These are phyloP conservation scores for Tetraselmis striata DNA, from an alignment of 139 green algal genomes.

Conservation along the genomic window DNA sequence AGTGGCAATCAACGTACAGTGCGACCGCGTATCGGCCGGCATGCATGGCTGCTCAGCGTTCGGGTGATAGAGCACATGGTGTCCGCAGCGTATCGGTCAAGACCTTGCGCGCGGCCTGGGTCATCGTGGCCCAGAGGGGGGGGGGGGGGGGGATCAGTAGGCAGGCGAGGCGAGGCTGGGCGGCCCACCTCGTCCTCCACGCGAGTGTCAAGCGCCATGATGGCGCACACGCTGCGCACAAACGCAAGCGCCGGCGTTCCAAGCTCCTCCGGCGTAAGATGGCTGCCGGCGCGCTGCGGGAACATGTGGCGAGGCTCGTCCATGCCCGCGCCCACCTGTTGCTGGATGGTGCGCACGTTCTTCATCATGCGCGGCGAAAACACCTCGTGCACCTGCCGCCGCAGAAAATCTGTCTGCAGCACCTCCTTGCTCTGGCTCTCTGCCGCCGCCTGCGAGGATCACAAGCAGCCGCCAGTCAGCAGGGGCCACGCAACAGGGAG, in stretches of 20 bases:
- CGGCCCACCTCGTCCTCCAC: constrained; percentile 46
- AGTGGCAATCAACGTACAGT: no score
- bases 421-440: not conserved
- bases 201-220: constrained; percentile 66
- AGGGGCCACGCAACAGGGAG: constrained; percentile 12
- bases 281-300: constrained; percentile 66
- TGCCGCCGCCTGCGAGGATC: constrained; percentile 5
- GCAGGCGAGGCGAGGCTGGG: no score
- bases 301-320: constrained; percentile 56
- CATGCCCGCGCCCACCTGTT: constrained; percentile 24
- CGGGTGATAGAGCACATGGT: no score
- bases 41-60: no score
- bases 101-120: no score
- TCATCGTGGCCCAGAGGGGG: no score
- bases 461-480: no score
- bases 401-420: not conserved
- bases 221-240: constrained; percentile 57
- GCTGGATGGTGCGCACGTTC: constrained; percentile 13
- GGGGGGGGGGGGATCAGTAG: no score
- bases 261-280: constrained; percentile 65
- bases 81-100: no score
- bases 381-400: not conserved
- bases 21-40: no score
- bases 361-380: constrained; percentile 23
- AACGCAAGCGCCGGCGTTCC: constrained; percentile 80